Base-by-base conservation (phyloP, 257 asterid genomes). In the Lycium ferocissimum region DNA sequence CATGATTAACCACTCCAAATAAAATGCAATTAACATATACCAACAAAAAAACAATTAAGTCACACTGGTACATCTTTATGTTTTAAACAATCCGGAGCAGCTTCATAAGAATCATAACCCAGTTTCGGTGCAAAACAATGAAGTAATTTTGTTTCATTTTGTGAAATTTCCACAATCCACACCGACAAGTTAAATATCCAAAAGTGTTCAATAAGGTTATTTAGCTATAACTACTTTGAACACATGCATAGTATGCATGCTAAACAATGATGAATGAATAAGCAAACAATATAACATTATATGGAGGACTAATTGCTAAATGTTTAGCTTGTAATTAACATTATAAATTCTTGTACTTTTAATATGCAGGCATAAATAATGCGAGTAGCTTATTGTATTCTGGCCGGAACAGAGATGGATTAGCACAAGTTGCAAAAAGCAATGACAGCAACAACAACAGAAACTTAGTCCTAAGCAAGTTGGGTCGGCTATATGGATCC, bases 61-160 rank as follows among this genome's bases (percentile, higher is more conserved):
- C 79, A 71, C 53, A 71, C 79, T 18, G 54, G 57, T 71, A 47
- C 37, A 71, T 71, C 79, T 71, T 9, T 71, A 71, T 71, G 57
- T 4, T 71, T 71, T 71, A n/a, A 71, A 43, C 79, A 43, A 72
- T 73, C 40, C 38, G 20, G 61, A 11, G 58, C 61, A 47, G n/a
- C 12, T 73, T 45, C 56, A 47, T 47, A 45, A 47, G 11, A 47
- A 73, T 47, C 38, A 6, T 49, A 10, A 73, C 59, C 59, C 20
- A 47, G 61, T 73, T 69, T 33, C 40, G 6, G 81, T 12, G 43
- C 61, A 73, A 47, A 12, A 47, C 13, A 47, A 47, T 73, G 7
- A 49, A 73, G 15, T 11, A 7, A 26, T 12, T 73, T 73, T 71
- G 79, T 43, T 71, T 49, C 79, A 43, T 71, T 71, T 18, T 73